These are phyloP conservation scores for Pichia sp. DNA, from an alignment of 1,139 yeast genomes.

Conservation along the genomic window DNA sequence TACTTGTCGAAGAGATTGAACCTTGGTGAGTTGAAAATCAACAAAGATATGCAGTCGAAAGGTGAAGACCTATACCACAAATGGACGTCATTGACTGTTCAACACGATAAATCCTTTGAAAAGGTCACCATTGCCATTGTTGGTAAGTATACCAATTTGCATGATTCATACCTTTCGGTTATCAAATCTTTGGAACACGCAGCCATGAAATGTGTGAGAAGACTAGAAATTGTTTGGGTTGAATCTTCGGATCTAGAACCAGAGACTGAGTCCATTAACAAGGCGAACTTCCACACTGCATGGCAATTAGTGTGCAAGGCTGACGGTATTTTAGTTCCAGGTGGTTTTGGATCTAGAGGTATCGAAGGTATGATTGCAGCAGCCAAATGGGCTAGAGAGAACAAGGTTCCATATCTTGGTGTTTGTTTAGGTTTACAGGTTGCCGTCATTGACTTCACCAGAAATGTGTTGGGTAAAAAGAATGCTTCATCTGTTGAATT, in stretches of 20 bases:
- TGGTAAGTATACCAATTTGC: constrained; percentile 93
- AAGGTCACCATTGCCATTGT: constrained; percentile 91
- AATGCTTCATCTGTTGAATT: constrained; percentile 85
- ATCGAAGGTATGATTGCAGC: constrained; percentile 98
- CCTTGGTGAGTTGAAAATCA: constrained; percentile 48
- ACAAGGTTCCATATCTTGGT: constrained; percentile 89
- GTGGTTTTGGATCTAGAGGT: constrained; percentile 97
- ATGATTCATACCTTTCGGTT: constrained; percentile 92
- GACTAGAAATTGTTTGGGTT: constrained; percentile 89
- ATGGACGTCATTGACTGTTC: constrained; percentile 80
- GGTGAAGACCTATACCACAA: constrained; percentile 69
- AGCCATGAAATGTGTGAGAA: constrained; percentile 82
- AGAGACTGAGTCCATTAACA: constrained; percentile 55
- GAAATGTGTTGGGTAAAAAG: constrained; percentile 68
- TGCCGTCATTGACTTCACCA: constrained; percentile 90
- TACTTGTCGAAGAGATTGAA: constrained; percentile 67
- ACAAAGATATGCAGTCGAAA: constrained; percentile 50
- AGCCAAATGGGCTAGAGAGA: constrained; percentile 96
- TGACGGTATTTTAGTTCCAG: constrained; percentile 96
- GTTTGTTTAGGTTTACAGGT: constrained; percentile 97
- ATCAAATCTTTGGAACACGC: constrained; percentile 95
- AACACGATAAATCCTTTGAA: constrained; percentile 75
- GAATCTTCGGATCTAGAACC: constrained; percentile 90
- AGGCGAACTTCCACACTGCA: constrained; percentile 84
- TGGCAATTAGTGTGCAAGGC: constrained; percentile 95